Base-by-base conservation (phyloP, 805 yeast species). In the Gaillardinia entomophila region DNA sequence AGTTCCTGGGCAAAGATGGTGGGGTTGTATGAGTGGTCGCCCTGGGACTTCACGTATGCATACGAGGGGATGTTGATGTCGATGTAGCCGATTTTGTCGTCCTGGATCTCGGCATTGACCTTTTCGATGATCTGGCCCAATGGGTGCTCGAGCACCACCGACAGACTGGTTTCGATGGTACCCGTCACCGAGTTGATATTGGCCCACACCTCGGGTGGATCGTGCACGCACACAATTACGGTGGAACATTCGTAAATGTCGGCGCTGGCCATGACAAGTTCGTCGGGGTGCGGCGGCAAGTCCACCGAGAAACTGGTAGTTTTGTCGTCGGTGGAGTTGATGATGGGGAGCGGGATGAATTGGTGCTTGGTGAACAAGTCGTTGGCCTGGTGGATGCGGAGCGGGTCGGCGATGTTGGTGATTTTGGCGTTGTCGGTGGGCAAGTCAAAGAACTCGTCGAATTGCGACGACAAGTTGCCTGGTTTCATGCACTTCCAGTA, bases 131-230 rank as follows among this genome's bases (percentile, higher is more conserved):
- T 71, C 44, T 74, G 73, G 11, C 48, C 39, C 22, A 76, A 52
- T 1, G 90, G 79, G 26, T 86, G 79, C 46, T 88, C 96, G 27
- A 84, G 74, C 14, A 87, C 73, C 3, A 84, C 73, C 2, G 95
- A 78, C 1, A 82, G 73, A 28, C 75, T 71, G 12, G 88, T 68
- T 41, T 85, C 86, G 24, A 90, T 73, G 31, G 74, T 68, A 6
- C 97, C 97, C 7, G 83, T 76, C 4, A 79, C 57, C 0, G 95
- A 85, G 52, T 87, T 88, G 25, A 80, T 63, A 43, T 80, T 77
- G 2, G 94, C 95, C 95, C 96, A 88, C 5, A 92, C 71, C 37
- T 87, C 89, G 5, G 96, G 85, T 3, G 97, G 86, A 49, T 89
- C 97, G 56, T 89, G 97, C 13, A 89, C 76, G 5, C 85, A 54